Evolutionary conservation across 2,329 filamentous ascomycete genomes (phyloP), one percentile per base, ranked within the genome.

Genomic region (Xylariaceae sp.): DNA sequence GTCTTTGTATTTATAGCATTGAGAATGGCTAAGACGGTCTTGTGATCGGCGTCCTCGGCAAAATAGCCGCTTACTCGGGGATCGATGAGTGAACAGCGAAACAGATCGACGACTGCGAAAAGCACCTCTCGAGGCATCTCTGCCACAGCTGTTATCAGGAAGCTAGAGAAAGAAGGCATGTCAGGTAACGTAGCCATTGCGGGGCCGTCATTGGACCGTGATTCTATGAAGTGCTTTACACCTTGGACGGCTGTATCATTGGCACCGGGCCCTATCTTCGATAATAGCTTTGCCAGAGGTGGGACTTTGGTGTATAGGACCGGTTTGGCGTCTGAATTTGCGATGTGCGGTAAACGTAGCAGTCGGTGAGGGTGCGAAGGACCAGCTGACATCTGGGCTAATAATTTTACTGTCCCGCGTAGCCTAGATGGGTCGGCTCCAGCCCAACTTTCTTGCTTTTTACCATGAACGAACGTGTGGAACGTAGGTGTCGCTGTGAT

Each of bases 401-500:
- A 71, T 37, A 91, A 73, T 25, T 82, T 79, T 11, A 95, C 75
- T 48, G 90, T 93, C 14, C 78, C 78, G 42, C 80, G 78, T 12
- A 97, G 72, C 14, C 80, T 74, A 11, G 74, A 72, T 3, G 80
- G 75, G 58, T 91, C 84, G 1, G 86, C 88, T 1, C 90, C 90
- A 40, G 76, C 78, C 91, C 91, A 97, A 54, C 85, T 78, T 50
- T 89, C 84, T 39, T 88, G 79, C 61, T 92, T 80, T 48, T 83
- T 68, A 2, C 90, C 89, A 42, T 77, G 83, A 7, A 92, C 67
- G 60, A 91, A 94, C 0, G 89, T 92, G 59, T 93, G 80, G 60
- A 97, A 95, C 0, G 91, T 95, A 1, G 92, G 92, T 0, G 91
- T 95, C 4, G 85, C 85, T 2, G 79, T 76, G 41, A 96, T 77